Conservation (phyloP, 495 filamentous ascomycete genomes). For the Aspergillus olivimuriae region DNA sequence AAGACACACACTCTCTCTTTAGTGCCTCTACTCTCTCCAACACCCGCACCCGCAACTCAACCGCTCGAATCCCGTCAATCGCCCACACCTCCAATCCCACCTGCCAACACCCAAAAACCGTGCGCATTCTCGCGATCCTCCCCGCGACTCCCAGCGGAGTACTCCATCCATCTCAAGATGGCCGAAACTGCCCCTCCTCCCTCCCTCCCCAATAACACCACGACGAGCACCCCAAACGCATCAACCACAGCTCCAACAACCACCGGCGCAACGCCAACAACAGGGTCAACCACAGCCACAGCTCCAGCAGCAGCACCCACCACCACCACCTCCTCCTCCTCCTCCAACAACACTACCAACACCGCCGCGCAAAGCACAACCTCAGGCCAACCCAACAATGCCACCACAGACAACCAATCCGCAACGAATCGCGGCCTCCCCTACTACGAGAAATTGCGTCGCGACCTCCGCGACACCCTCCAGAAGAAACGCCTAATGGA, state of each 20-base stretch:
- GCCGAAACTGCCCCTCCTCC: conserved; percentile 24
- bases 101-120: no score
- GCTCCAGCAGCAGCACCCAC: not conserved
- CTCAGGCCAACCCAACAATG: conserved; percentile 1
- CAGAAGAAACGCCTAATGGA: conserved; percentile 63
- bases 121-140: no score
- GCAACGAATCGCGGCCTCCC: conserved; percentile 44
- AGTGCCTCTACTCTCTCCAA: no score
- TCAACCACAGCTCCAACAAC: conserved; percentile 3
- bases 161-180: conserved; percentile 8
- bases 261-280: conserved; percentile 3
- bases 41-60: no score
- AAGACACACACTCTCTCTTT: not conserved
- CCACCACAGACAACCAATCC: conserved; percentile 2
- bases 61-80: not conserved
- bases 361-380: not conserved
- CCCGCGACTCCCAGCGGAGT: not conserved
- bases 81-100: not conserved
- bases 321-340: not conserved
- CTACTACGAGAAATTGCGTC: conserved; percentile 68
- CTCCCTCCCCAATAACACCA: conserved; percentile 1
- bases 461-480: conserved; percentile 61
- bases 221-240: conserved; percentile 4
- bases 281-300: not conserved
- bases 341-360: not conserved